A percentile compares a stretch with the other conserved stretches of the same genome.
Conservation (phyloP, 495 filamentous ascomycete genomes). For the Penicillium verhagenii region DNA sequence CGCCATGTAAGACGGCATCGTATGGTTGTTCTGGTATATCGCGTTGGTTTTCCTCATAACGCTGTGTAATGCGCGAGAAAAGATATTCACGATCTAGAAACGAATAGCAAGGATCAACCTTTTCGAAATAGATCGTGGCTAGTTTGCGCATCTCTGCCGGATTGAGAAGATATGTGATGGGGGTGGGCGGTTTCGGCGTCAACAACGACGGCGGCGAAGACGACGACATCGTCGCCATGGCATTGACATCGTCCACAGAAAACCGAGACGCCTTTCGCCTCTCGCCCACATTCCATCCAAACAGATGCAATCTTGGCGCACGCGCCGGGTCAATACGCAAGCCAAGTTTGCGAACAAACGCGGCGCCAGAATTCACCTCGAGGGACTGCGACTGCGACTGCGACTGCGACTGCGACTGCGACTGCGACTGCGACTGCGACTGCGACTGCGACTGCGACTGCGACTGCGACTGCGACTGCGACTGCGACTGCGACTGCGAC, state of each 20-base stretch:
- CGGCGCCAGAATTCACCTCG: conserved; percentile 55
- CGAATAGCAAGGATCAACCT: conserved; percentile 49
- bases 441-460: too few relatives aligned
- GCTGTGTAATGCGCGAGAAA: conserved; percentile 27
- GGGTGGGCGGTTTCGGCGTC: conserved; percentile 2
- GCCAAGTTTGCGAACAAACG: conserved; percentile 54
- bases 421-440: too few relatives aligned
- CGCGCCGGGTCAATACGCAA: conserved; percentile 48
- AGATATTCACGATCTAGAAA: conserved; percentile 46
- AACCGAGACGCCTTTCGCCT: too few relatives aligned
- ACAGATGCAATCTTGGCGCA: conserved; percentile 53
- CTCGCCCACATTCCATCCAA: conserved; percentile 55
- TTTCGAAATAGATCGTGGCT: conserved; percentile 47
- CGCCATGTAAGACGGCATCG: conserved; percentile 48
- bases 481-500: too few relatives aligned
- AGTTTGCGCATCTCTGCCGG: conserved; percentile 42
- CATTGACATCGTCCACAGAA: too few relatives aligned
- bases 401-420: too few relatives aligned
- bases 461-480: too few relatives aligned
- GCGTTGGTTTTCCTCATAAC: conserved; percentile 31
- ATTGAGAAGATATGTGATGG: conserved; percentile 39
- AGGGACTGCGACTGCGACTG: too few relatives aligned
- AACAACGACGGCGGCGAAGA: conserved; percentile 5
- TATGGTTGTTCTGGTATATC: conserved; percentile 29
- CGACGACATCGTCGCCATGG: too few relatives aligned